These are phyloP conservation scores for Umbelopsis ramanniana DNA, from an alignment of 192 early-diverging fungal species.

Conservation along the genomic window DNA sequence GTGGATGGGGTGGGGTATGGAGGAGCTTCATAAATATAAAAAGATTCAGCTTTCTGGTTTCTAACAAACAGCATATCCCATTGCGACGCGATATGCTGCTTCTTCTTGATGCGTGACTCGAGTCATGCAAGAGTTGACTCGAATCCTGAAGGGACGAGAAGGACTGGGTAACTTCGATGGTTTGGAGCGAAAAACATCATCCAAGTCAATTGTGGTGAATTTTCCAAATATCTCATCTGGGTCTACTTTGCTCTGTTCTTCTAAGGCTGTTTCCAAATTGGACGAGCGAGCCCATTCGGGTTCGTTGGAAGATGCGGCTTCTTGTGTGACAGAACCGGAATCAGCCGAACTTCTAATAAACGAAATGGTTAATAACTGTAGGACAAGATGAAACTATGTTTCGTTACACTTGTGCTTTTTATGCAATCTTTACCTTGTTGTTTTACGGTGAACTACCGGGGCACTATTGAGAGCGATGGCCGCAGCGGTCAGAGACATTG, in stretches of 20 bases:
- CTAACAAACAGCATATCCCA: conserved; percentile 16
- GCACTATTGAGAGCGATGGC: background rate
- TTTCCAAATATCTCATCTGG: conserved; percentile 11
- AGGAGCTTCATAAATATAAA: background rate
- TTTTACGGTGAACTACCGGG: background rate
- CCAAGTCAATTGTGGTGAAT: background rate
- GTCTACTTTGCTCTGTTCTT: conserved; percentile 12
- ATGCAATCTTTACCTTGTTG: background rate
- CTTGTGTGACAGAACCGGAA: background rate
- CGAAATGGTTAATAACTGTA: background rate
- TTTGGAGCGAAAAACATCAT: background rate
- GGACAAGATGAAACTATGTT: background rate
- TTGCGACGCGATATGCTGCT: conserved; percentile 5
- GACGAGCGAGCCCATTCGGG: background rate
- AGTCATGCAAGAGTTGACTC: conserved; percentile 15
- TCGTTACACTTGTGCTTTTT: background rate
- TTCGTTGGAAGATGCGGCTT: background rate
- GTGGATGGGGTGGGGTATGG: background rate
- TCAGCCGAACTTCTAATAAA: background rate
- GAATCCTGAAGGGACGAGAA: background rate
- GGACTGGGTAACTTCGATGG: background rate
- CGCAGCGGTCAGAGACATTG: conserved; percentile 10
- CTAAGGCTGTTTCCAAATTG: background rate
- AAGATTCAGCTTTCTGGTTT: background rate
- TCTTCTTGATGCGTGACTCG: conserved; percentile 13